These are phyloP conservation scores for Russula dissimulans DNA, from an alignment of 768 basidiomycete species.

Conservation along the genomic window DNA sequence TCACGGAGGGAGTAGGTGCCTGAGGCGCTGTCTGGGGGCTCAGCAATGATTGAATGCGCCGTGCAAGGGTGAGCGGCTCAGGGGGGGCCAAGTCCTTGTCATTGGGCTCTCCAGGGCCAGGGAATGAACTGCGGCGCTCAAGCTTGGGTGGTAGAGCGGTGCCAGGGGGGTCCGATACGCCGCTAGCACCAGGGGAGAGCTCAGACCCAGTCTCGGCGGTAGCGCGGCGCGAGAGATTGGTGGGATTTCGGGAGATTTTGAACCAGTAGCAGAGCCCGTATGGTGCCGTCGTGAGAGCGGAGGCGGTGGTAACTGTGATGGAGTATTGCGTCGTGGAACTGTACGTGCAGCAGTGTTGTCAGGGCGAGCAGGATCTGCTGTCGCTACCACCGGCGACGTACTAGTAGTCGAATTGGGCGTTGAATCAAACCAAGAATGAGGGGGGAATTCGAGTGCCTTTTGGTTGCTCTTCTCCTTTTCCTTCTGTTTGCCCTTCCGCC, in stretches of 20 bases:
- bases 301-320: background rate
- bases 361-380: background rate
- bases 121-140: background rate
- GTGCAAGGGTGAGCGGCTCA: slow-evolving; percentile 39
- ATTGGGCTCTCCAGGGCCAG: background rate
- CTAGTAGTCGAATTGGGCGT: background rate
- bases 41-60: slow-evolving; percentile 45
- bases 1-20: slow-evolving; percentile 17
- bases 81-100: slow-evolving; percentile 19
- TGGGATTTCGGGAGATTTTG: background rate
- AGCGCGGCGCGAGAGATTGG: background rate
- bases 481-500: slow-evolving; percentile 14
- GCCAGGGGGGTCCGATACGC: background rate
- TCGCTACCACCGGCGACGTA: background rate
- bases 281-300: background rate
- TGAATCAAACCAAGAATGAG: slow-evolving; percentile 16
- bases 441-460: slow-evolving; percentile 14
- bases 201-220: background rate
- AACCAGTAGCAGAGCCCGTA: background rate
- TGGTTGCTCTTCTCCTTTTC: slow-evolving; percentile 1
- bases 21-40: slow-evolving; percentile 28
- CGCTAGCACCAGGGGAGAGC: background rate
- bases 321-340: background rate
- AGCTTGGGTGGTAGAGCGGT: background rate
- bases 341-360: background rate